A percentile compares a stretch with the other conserved stretches of the same genome.
Evolutionary conservation across 164 flowering plant genomes (phyloP).

Genomic region (Umbilicus rupestris): DNA sequence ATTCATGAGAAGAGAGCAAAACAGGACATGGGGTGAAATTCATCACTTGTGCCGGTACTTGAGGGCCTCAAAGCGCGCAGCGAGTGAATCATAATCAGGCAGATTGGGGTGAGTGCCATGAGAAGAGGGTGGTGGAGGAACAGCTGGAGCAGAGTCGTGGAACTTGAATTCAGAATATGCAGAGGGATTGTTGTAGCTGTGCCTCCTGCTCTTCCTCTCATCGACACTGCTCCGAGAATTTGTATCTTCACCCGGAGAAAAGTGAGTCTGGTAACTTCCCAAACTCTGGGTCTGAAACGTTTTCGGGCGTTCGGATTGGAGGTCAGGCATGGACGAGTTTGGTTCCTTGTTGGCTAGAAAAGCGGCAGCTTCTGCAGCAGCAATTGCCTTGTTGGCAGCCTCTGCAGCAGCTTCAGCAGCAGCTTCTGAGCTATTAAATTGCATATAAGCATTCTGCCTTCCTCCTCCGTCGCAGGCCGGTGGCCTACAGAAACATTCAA

Average conservation of each 20-base stretch:
- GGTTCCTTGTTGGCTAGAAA: slow-evolving; percentile 39
- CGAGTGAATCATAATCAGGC: slow-evolving; percentile 75
- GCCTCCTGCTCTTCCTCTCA: slow-evolving; percentile 35
- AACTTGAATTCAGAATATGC: slow-evolving; percentile 44
- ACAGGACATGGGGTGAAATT: neutral
- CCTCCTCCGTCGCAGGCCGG: slow-evolving; percentile 12
- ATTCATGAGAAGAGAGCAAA: too few relatives aligned
- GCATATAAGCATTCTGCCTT: slow-evolving; percentile 12
- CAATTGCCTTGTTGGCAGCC: slow-evolving; percentile 67
- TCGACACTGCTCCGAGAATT: slow-evolving; percentile 10
- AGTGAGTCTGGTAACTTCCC: slow-evolving; percentile 14
- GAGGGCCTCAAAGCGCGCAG: slow-evolving; percentile 91
- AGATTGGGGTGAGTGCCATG: slow-evolving; percentile 70
- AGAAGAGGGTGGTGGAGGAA: slow-evolving; percentile 29
- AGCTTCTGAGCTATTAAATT: slow-evolving; percentile 45
- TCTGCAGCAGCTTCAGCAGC: slow-evolving; percentile 89
- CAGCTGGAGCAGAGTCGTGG: slow-evolving; percentile 68
- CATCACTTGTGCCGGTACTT: slow-evolving; percentile 24
- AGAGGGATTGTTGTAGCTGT: slow-evolving; percentile 48
- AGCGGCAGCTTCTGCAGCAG: slow-evolving; percentile 88
- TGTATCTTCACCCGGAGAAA: slow-evolving; percentile 20
- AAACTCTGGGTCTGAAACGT: slow-evolving; percentile 19
- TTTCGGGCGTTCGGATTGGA: slow-evolving; percentile 16
- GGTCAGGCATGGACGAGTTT: slow-evolving; percentile 8
- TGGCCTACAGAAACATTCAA: slow-evolving; percentile 14